Evolutionary conservation across 352 stramenopile genomes (phyloP), one percentile per base, ranked within the genome.

Genomic region (Globisporangium barbulae): DNA sequence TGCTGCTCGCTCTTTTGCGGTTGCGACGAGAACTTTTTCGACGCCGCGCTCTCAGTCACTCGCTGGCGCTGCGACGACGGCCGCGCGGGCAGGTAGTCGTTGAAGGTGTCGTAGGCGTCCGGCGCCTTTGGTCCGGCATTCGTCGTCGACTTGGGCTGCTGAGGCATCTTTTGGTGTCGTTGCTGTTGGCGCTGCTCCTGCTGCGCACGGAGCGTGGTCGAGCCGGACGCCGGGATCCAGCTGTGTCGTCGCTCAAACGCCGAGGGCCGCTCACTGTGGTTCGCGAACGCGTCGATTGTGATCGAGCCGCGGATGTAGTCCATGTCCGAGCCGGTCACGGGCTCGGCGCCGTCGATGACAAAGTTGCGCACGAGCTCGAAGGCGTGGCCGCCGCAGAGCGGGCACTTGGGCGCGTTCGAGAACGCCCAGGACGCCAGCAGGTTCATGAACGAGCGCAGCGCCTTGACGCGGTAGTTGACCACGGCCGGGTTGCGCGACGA

Each of bases 361-460:
- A 93, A 93, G 65, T 88, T 91, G 45, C 83, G 79, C 53, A 93
- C 85, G 33, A 91, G 74, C 17, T 93, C 79, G 53, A 93, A 93
- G 10, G 85, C 82, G 61, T 83, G 91, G 2, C 87, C 87, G 33
- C 83, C 87, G 55, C 87, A 95, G 4, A 83, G 93, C 2, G 87
- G 85, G 37, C 87, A 95, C 67, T 95, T 95, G 58, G 87, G 84
- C 54, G 83, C 79, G 59, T 82, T 89, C 5, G 85, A 93, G 60
- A 95, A 95, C 6, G 84, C 71, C 82, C 86, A 94, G 3, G 81
- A 89, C 10, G 85, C 85, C 50, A 95, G 64, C 64, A 93, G 35
- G 55, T 93, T 93, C 25, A 94, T 68, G 60, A 95, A 95, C n/a
- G 84, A 84, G 7, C 87, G 87, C 59, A 95, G 70, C 41, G 85